Evolutionary conservation across 2,329 filamentous ascomycete species (phyloP).

Genomic region (Ophiostoma pallidulum): DNA sequence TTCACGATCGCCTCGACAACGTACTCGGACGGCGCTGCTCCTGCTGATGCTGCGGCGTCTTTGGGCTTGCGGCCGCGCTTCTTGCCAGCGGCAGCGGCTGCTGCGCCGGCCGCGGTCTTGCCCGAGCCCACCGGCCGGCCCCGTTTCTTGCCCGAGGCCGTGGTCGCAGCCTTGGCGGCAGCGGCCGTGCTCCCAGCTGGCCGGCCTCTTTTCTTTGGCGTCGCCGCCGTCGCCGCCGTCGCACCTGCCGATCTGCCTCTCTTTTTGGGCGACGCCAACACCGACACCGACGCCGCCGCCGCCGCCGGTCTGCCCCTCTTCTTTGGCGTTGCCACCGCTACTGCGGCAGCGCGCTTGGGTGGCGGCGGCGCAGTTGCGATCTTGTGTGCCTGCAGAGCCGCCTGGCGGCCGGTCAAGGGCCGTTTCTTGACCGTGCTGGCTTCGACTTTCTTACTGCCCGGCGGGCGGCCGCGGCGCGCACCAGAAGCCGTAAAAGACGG

Average conservation of each 20-base stretch:
- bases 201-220: constrained; percentile 7
- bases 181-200: neutral
- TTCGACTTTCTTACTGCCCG: neutral
- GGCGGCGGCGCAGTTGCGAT: constrained; percentile 4
- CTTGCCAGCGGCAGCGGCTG: constrained; percentile 2
- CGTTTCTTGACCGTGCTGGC: neutral
- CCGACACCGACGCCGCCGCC: neutral
- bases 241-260: neutral
- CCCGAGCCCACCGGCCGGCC: constrained; percentile 4
- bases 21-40: constrained; percentile 25
- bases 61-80: constrained; percentile 2
- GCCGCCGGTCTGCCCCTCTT: constrained; percentile 2
- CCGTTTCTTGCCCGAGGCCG: neutral
- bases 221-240: neutral
- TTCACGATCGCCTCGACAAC: constrained; percentile 40
- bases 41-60: constrained; percentile 10
- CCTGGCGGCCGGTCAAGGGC: constrained; percentile 8
- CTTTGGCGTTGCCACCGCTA: neutral
- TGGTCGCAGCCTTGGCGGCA: too few species aligned
- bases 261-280: constrained; percentile 3
- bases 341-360: neutral
- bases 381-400: constrained; percentile 7
- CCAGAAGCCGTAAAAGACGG: neutral
- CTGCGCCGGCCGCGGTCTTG: constrained; percentile 15
- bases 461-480: constrained; percentile 9